Evolutionary conservation across 352 stramenopile species (phyloP), one percentile per base, ranked within the genome.

Genomic region (Phytophthora constricta): DNA sequence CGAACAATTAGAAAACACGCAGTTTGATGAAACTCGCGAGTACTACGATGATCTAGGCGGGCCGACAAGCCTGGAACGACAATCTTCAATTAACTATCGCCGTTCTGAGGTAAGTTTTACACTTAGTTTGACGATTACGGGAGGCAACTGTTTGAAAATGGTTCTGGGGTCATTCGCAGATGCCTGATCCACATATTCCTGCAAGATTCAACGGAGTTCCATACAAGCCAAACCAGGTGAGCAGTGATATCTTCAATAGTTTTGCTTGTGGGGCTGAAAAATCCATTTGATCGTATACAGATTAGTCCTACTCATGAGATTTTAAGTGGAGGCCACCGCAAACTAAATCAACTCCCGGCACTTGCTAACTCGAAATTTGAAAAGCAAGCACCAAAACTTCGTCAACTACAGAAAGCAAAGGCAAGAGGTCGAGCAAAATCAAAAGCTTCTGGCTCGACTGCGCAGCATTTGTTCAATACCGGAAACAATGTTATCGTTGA

Each of bases 191-290:
- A 13, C 72, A 89, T 50, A 46, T 91, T 5, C 82, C 82, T 19
- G 82, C 82, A 7, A 65, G 82, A 34, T 89, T 88, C 64, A 91
- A 91, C 26, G 76, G 76, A 25, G 59, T 91, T 27, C 78, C 82
- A n/a, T 91, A 84, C 58, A 80, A 63, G 33, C 66, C 74, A 25
- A 89, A 79, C 49, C 71, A 89, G 52, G 76, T 90, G n/a, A 53
- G 47, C 19, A 19, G 16, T 2, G 14, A 46, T 14, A 47, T 22
- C 23, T 52, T 26, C 17, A 26, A 27, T 11, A 25, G 17, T 5
- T 47, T 26, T 25, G 48, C n/a, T 26, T 8, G 8, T 17, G 16
- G 13, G 9, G 19, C 41, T 66, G 53, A 57, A 39, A 26, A 14
- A 8, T 37, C 31, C 13, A 14, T 26, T 9, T 20, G 1, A 34